Evolutionary conservation across 768 basidiomycete genomes (phyloP), one percentile per base, ranked within the genome.

Genomic region (Inosperma sp.): DNA sequence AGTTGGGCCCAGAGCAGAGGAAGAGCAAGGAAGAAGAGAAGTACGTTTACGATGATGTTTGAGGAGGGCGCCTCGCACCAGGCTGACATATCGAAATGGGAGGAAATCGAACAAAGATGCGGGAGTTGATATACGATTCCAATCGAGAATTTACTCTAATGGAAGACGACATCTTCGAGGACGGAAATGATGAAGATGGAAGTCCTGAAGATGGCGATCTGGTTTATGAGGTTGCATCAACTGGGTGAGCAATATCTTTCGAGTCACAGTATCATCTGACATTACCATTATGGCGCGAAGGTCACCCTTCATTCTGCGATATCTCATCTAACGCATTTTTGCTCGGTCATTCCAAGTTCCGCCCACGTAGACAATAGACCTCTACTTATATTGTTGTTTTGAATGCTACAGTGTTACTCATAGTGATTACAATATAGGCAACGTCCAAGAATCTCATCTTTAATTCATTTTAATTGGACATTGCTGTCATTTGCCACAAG

Each of bases 1-100:
- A 85, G 86, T 43, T 93, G 89, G 84, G 79, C 82, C 1, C 91
- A 93, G 65, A 89, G 87, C 56, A 72, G 89, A 33, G 91, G 91
- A 1, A 72, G 91, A 22, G 91, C 91, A 3, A 68, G 91, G 14
- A 73, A 78, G 42, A 66, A 80, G 60, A 68, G 74, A 27, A 90
- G 88, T 54, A 82, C 83, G 0, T 90, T 86, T 62, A 78, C 86
- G 13, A 67, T 93, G 44, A 79, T 93, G 82, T 82, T 87, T 52
- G 73, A 77, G 35, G 60, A 72, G 25, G 75, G 72, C 25, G 66
- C 69, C 2, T 60, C 61, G 3, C 71, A 75, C 17, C 65, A 71
- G 34, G 64, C 60, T 16, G 66, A 68, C 23, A 72, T 87, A 6
- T 53, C 53, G 10, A 74, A 82, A 46, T 88, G 85, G 78, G 75